These are phyloP conservation scores for Furcasterigmium sp. DNA, from an alignment of 2,329 filamentous ascomycete species.

Conservation along the genomic window DNA sequence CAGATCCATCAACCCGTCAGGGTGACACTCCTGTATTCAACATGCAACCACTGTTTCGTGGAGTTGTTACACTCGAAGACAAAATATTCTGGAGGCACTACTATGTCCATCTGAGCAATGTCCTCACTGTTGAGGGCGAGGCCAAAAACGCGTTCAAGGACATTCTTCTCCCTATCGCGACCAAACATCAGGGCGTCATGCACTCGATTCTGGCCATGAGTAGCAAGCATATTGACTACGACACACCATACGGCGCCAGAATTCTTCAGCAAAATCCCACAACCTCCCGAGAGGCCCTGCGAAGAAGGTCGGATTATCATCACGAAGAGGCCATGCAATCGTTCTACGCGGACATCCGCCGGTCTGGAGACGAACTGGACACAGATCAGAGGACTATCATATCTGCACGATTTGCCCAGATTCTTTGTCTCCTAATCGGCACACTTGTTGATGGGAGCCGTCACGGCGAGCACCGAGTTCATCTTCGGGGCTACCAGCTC, in stretches of 20 bases:
- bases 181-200: constrained; percentile 77
- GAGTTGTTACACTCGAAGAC: constrained; percentile 75
- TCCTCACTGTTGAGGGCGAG: constrained; percentile 77
- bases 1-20: constrained; percentile 3
- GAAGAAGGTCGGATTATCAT: constrained; percentile 49
- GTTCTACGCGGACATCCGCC: constrained; percentile 41
- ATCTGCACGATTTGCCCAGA: constrained; percentile 55
- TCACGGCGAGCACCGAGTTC: constrained; percentile 69
- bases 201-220: constrained; percentile 83
- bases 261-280: constrained; percentile 44
- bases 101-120: constrained; percentile 69
- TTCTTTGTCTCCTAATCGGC: constrained; percentile 56
- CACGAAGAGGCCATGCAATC: constrained; percentile 49
- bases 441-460: constrained; percentile 51
- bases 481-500: constrained; percentile 70
- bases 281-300: constrained; percentile 39
- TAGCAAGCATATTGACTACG: constrained; percentile 66
- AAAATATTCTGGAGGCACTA: constrained; percentile 81
- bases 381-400: constrained; percentile 40
- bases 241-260: constrained; percentile 50
- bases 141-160: constrained; percentile 81
- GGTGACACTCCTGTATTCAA: constrained; percentile 34
- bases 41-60: constrained; percentile 66
- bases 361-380: constrained; percentile 34
- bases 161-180: constrained; percentile 75